These are phyloP conservation scores for Dichotomopilus funicola DNA, from an alignment of 2,329 filamentous ascomycete species.

Conservation along the genomic window DNA sequence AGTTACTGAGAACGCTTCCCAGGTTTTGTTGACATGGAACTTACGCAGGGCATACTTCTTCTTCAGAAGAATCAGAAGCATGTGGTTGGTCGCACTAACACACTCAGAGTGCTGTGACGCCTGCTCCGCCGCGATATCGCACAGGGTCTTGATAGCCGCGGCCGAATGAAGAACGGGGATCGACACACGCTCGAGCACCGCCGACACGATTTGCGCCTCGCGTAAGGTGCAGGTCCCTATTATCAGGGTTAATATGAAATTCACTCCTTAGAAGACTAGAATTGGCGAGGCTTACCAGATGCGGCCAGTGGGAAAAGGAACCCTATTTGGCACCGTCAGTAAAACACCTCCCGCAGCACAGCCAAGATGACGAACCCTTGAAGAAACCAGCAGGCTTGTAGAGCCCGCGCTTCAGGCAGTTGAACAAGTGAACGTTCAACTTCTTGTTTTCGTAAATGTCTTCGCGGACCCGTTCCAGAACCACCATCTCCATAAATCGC, in stretches of 20 bases:
- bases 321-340: slow-evolving; percentile 29
- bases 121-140: slow-evolving; percentile 89
- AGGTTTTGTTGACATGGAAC: not conserved
- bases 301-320: slow-evolving; percentile 85
- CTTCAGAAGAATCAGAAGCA: slow-evolving; percentile 86
- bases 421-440: slow-evolving; percentile 92
- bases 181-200: slow-evolving; percentile 75
- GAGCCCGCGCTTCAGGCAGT: slow-evolving; percentile 70
- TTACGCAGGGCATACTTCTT: slow-evolving; percentile 86
- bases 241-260: not conserved
- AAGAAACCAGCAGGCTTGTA: slow-evolving; percentile 83
- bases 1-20: not conserved
- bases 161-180: slow-evolving; percentile 90
- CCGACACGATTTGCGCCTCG: slow-evolving; percentile 86
- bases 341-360: not conserved
- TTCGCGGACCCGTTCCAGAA: slow-evolving; percentile 85
- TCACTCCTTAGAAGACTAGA: too few relatives aligned
- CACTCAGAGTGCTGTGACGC: slow-evolving; percentile 76
- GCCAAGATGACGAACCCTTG: slow-evolving; percentile 50
- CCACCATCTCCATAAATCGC: slow-evolving; percentile 76
- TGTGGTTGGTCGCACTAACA: slow-evolving; percentile 87
- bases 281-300: slow-evolving; percentile 38
- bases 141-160: slow-evolving; percentile 82
- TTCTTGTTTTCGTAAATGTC: slow-evolving; percentile 94
- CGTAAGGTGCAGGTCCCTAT: slow-evolving; percentile 74